Conservation (phyloP, 2,329 filamentous ascomycete species). For the Verticillium isaacii region DNA sequence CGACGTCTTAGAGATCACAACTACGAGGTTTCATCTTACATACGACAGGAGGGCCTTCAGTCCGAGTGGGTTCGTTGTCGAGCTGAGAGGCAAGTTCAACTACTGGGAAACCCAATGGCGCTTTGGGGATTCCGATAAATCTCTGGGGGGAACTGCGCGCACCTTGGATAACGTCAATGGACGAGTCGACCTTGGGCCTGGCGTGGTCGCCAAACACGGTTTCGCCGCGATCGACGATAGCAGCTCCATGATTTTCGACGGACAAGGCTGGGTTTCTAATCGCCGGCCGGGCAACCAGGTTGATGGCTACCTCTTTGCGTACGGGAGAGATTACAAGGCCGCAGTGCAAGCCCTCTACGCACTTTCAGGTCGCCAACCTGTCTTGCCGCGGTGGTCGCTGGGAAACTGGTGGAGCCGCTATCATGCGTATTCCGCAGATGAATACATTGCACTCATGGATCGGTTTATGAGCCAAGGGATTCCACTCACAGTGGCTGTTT, state of each 20-base stretch:
- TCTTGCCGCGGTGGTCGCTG: slow-evolving; percentile 51
- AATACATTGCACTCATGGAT: slow-evolving; percentile 55
- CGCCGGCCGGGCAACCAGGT: slow-evolving; percentile 40
- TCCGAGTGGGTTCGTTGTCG: slow-evolving; percentile 40
- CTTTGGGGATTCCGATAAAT: slow-evolving; percentile 37
- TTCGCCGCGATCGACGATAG: slow-evolving; percentile 50
- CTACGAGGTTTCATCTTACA: slow-evolving; percentile 46
- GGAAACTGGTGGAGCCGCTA: slow-evolving; percentile 66
- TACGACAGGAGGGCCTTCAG: slow-evolving; percentile 56
- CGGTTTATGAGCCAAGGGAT: slow-evolving; percentile 45
- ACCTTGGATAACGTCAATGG: slow-evolving; percentile 52
- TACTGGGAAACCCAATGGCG: slow-evolving; percentile 42
- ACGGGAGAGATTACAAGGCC: slow-evolving; percentile 50
- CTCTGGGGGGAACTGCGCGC: slow-evolving; percentile 42
- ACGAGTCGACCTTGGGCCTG: slow-evolving; percentile 40
- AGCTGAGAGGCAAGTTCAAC: slow-evolving; percentile 35
- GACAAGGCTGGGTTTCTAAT: slow-evolving; percentile 44
- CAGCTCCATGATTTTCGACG: slow-evolving; percentile 51
- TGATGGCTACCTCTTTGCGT: slow-evolving; percentile 57
- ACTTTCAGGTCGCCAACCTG: slow-evolving; percentile 50
- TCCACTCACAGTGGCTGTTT: slow-evolving; percentile 53
- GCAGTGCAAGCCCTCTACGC: slow-evolving; percentile 51
- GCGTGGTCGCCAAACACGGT: slow-evolving; percentile 45
- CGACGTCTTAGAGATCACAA: slow-evolving; percentile 49
- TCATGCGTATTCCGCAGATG: slow-evolving; percentile 49